Evolutionary conservation across 495 filamentous ascomycete genomes (phyloP), one percentile per base, ranked within the genome.

Genomic region (Xylaria flabelliformis): DNA sequence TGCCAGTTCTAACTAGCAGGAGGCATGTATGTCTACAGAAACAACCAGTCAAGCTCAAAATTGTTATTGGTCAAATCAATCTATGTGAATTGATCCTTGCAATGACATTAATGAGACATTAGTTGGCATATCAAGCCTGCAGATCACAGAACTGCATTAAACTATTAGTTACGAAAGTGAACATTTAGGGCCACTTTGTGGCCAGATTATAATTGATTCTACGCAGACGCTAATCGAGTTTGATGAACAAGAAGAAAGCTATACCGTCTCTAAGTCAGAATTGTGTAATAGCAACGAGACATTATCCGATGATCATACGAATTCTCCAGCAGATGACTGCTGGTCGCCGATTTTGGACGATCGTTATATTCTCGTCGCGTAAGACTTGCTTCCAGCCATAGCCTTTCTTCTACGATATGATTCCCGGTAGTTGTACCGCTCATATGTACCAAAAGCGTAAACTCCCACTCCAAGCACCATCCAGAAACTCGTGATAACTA

Each of bases 401-500:
- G 84, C 84, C 64, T 88, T 80, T 50, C 89, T 80, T 66, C 85
- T 82, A 70, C 88, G 78, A 75, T 91, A 93, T 63, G 86, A 80
- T 29, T 91, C 88, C 44, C 90, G 75, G 77, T 90, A 92, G 78
- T 87, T 86, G 64, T 90, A 88, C 50, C 91, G 83, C 68, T 85
- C 86, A 48, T 90, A 78, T 0, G 89, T 91, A 51, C 92, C 92
- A 51, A 83, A 88, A 3, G 83, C 90, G 63, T 92, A 89, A 39
- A 85, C 86, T 0, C 75, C 76, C 32, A 89, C 48, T 24, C 90
- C 88, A 2, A 91, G 42, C 0, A 86, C 68, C 0, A 87, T 75
- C 89, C 93, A 95, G 26, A 86, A 74, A 56, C 86, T 81, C 12
- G 89, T 93, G 68, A 94, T 82, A 73, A 93, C 81, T 9, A 91